Evolutionary conservation across 129 eudicot species (phyloP), one percentile per base, ranked within the genome.

Genomic region (Gnaphalium uliginosum): DNA sequence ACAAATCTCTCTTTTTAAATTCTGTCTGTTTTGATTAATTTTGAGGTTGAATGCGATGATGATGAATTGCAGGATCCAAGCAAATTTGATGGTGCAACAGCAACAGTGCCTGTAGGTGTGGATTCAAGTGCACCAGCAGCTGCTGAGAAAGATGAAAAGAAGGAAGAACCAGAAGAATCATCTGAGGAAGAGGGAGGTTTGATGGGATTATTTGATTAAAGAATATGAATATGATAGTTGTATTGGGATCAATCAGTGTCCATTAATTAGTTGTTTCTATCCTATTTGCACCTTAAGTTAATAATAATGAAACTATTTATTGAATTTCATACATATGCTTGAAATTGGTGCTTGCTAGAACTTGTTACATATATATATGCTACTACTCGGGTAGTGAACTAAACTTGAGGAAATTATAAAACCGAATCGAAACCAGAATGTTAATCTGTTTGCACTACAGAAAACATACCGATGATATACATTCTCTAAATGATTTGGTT

Each of bases 141-240:
- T 29, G 78, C 67, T 65, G 78, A 82, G 5, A 69, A 74, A 78
- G 93, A 81, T 72, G 82, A 83, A 62, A 82, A 86, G 84, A 79
- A 79, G 78, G 94, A 80, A 74, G 89, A 82, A 75, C 70, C 83
- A 43, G 74, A 76, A 50, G 87, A 87, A 68, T 81, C 80, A 50
- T 87, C 92, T 6, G 89, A 85, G 26, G 87, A 78, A 0, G 92
- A 78, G 0, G 72, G 58, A 17, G 81, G 82, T 62, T 48, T 85
- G n/a, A 60, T 63, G 58, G 80, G 83, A 19, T 58, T 85, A 71
- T 85, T 88, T 70, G 93, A 88, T 77, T 87, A 4, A 87, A 21
- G 5, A 48, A 26, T 30, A 56, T 27, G 5, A 48, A 26, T 30
- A 56, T 27, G 35, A 32, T 72, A 35, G 35, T 32, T 23, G 24